A percentile compares a stretch with the other conserved stretches of the same genome.
Evolutionary conservation across 345 rosid genomes (phyloP).

Genomic region (Pugionium cornutum): DNA sequence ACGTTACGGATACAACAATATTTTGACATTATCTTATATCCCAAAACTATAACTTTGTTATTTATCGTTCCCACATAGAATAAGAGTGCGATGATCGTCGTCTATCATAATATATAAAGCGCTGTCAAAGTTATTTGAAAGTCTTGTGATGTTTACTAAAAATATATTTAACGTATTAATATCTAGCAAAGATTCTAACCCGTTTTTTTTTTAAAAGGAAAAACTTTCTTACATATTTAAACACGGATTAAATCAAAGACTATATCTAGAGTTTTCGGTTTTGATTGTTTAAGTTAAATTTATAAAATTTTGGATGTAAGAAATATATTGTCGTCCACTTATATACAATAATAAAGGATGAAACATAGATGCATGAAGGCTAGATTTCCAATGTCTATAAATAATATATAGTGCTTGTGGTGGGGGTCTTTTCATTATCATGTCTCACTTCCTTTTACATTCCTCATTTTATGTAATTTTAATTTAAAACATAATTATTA

Average conservation of each 20-base stretch:
- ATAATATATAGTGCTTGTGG: constrained; percentile 32
- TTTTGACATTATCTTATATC: background rate
- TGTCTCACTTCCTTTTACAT: constrained; percentile 31
- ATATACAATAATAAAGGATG: constrained; percentile 28
- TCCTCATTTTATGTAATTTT: constrained; percentile 10
- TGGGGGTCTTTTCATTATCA: constrained; percentile 40
- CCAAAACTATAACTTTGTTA: background rate
- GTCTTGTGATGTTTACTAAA: background rate
- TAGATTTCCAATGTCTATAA: constrained; percentile 42
- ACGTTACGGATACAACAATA: constrained; percentile 1
- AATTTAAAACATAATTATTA: background rate
- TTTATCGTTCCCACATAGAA: constrained; percentile 1
- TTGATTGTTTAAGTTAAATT: constrained; percentile 3
- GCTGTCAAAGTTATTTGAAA: background rate
- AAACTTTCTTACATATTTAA: background rate
- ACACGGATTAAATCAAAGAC: background rate
- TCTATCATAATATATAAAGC: background rate
- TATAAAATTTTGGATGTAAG: constrained; percentile 1
- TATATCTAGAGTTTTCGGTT: constrained; percentile 25
- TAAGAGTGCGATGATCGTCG: background rate
- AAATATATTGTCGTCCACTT: constrained; percentile 38
- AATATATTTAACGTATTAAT: background rate
- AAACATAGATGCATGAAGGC: constrained; percentile 42
- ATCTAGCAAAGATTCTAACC: too few species aligned
- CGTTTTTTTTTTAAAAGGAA: too few species aligned